A percentile compares a stretch with the other conserved stretches of the same genome.
phyloP scores from a whole-genome alignment of 805 yeast species.

The Kodamaea jinghongensis region DNA sequence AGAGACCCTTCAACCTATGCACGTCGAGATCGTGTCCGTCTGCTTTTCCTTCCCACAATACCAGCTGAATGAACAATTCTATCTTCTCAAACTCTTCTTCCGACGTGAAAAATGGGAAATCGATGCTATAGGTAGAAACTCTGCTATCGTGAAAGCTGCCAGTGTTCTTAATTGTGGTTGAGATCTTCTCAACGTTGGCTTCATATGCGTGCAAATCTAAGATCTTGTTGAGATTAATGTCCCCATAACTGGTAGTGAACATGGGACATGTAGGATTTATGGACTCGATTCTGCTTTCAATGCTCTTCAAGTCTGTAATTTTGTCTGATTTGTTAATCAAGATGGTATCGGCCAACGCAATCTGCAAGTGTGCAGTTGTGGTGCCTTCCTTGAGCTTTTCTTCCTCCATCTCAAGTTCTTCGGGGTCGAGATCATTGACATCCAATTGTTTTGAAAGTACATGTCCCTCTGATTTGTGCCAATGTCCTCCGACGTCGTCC shows the following conservation, averaged over 20 bases:
- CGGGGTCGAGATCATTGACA: constrained; percentile 21
- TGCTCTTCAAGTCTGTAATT: constrained; percentile 24
- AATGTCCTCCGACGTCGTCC: constrained; percentile 70
- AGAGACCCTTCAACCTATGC: constrained; percentile 78
- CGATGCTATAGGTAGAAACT: constrained; percentile 32
- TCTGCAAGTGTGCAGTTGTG: constrained; percentile 85
- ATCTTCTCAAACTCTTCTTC: constrained; percentile 41
- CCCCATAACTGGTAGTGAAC: constrained; percentile 68
- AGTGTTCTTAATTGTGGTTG: constrained; percentile 6
- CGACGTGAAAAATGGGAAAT: constrained; percentile 44
- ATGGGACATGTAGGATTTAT: constrained; percentile 74
- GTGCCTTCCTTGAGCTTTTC: constrained; percentile 41
- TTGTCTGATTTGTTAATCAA: constrained; percentile 76
- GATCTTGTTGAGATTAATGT: constrained; percentile 61
- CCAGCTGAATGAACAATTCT: constrained; percentile 62
- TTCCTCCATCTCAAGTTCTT: constrained; percentile 28
- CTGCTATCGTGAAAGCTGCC: constrained; percentile 38
- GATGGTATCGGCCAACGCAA: constrained; percentile 84
- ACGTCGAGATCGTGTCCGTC: constrained; percentile 55
- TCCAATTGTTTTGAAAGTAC: constrained; percentile 17
- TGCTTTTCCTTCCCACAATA: constrained; percentile 68
- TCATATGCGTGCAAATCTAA: constrained; percentile 81
- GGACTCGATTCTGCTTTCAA: constrained; percentile 40
- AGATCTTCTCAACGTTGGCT: constrained; percentile 22
- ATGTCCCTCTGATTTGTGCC: constrained; percentile 48